Evolutionary conservation across 164 flowering plant species (phyloP), one percentile per base, ranked within the genome.

Genomic region (Aristolochia contorta): DNA sequence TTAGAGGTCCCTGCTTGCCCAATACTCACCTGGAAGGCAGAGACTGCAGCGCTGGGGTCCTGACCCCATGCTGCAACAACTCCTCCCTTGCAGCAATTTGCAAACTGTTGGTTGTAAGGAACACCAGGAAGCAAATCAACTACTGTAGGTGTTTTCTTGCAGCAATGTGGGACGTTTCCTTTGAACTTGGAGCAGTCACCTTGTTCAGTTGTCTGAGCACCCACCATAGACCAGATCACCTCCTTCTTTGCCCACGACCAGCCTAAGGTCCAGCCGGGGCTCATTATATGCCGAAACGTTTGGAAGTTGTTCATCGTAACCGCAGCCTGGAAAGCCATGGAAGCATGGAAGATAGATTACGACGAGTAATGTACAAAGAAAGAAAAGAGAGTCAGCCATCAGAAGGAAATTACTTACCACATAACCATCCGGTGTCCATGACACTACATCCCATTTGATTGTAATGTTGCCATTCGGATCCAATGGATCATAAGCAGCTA

Each of bases 161-260:
- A 89, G 73, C 91, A 78, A 66, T 86, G 93, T 10, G 93, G 96
- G 41, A 81, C 57, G 68, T 71, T 82, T 3, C 80, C 81, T 72
- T 83, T 83, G 75, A 77, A 89, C 77, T 67, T 78, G 19, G 93
- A 86, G 64, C 89, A 89, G 60, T 89, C 96, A 13, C 93, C 93
- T 72, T 89, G 96, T 43, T 87, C 89, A 6, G 85, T 83, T 7
- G 92, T 62, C 65, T 90, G 92, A 20, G 79, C 83, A 56, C 97
- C 97, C 32, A 74, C 63, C 79, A 80, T 80, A 54, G 79, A 75
- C 97, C 95, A 89, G 54, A 84, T 81, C 47, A 89, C 94, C 59
- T 89, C 96, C 58, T 82, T 83, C 70, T 82, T 83, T 0, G 89
- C 86, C 96, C 96, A 86, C 41, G 88, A 75, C 94, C 94, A 89